Conservation (phyloP, 169 alveolate genomes). For the Plasmodium cynomolgi region DNA sequence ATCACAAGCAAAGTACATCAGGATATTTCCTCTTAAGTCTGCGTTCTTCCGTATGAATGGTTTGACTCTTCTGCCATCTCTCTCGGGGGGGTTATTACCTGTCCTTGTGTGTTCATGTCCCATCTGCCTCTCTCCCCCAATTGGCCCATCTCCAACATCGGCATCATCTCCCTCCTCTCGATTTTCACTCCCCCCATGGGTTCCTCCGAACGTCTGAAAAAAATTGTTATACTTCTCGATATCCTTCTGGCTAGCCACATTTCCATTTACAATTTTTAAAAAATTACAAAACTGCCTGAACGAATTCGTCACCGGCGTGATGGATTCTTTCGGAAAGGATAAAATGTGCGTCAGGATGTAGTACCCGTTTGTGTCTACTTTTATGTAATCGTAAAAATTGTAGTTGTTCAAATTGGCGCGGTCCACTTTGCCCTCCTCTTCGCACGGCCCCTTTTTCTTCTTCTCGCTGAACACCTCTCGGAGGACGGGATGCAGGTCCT, state of each 20-base stretch:
- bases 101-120: background rate
- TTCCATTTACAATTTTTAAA: constrained; percentile 25
- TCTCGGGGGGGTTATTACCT: background rate
- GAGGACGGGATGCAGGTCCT: constrained; percentile 14
- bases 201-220: background rate
- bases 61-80: constrained; percentile 1
- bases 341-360: constrained; percentile 31
- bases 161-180: background rate
- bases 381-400: constrained; percentile 62
- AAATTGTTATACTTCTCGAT: constrained; percentile 21
- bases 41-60: constrained; percentile 29
- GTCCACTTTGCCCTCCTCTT: background rate
- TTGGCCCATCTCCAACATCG: background rate
- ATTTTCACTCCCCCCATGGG: background rate
- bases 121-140: background rate
- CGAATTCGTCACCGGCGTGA: constrained; percentile 18
- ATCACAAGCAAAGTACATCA: constrained; percentile 58
- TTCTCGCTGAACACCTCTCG: background rate
- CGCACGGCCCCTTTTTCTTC: background rate
- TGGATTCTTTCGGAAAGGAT: constrained; percentile 60
- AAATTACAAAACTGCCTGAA: constrained; percentile 56
- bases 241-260: constrained; percentile 46
- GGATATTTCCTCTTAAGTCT: constrained; percentile 51
- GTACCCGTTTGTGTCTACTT: constrained; percentile 52
- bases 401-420: constrained; percentile 34